Percentiles rank a stretch among this genome's conserved stretches.
These are phyloP conservation scores for Hevea brasiliensis DNA, from an alignment of 345 rosid genomes.

Conservation along the genomic window DNA sequence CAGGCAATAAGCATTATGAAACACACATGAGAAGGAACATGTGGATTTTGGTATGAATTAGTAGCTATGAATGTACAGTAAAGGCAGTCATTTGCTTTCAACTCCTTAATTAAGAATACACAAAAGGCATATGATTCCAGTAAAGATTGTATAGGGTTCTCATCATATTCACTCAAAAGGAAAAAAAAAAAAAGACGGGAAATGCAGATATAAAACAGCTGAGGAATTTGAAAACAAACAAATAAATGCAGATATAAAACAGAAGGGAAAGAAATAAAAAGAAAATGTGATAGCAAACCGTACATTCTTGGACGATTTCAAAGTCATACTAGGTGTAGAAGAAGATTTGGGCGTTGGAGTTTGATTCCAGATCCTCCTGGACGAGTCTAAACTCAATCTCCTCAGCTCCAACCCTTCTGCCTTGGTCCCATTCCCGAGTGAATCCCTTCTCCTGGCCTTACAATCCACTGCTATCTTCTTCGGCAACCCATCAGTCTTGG, in stretches of 20 bases:
- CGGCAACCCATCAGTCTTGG: not conserved
- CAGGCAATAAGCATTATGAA: not conserved
- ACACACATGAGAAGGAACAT: not conserved
- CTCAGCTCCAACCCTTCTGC: slow-evolving; percentile 27
- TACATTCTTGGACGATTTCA: slow-evolving; percentile 3
- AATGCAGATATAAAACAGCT: not conserved
- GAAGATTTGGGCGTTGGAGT: slow-evolving; percentile 32
- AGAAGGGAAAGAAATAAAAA: not conserved
- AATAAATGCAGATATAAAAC: not conserved
- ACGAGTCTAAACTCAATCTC: slow-evolving; percentile 51
- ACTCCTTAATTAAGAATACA: not conserved
- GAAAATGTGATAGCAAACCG: not conserved
- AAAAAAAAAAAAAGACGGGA: too few relatives aligned
- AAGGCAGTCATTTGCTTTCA: not conserved
- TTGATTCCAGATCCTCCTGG: slow-evolving; percentile 47
- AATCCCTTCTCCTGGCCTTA: too few relatives aligned
- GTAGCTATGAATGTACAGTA: not conserved
- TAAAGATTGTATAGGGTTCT: too few relatives aligned
- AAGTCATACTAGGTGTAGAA: slow-evolving; percentile 1
- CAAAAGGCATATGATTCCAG: not conserved
- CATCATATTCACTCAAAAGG: too few relatives aligned
- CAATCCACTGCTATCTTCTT: not conserved
- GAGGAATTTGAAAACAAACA: too few relatives aligned
- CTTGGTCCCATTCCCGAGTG: not conserved
- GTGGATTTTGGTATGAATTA: not conserved